These are phyloP conservation scores for Beauveria varroae DNA, from an alignment of 2,329 filamentous ascomycete species.

Conservation along the genomic window DNA sequence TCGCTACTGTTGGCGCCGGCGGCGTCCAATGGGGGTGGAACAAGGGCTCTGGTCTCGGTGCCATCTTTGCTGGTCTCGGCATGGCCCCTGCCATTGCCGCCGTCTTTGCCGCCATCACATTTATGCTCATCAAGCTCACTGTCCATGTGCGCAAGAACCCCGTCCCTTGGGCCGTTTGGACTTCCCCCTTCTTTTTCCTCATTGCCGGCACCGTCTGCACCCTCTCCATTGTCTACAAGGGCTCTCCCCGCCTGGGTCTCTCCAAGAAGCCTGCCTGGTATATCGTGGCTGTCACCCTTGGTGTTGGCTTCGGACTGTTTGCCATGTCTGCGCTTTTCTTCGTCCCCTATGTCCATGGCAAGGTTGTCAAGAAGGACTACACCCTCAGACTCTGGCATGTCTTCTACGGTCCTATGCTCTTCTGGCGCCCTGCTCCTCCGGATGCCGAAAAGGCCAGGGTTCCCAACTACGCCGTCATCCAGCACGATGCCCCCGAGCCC, in stretches of 20 bases:
- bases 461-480: conserved; percentile 71
- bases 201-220: conserved; percentile 68
- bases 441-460: conserved; percentile 50
- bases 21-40: conserved; percentile 66
- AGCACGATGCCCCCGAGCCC: conserved; percentile 47
- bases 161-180: conserved; percentile 64
- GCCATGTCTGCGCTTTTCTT: conserved; percentile 62
- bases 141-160: conserved; percentile 67
- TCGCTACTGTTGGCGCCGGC: conserved; percentile 55
- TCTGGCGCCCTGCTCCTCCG: conserved; percentile 47
- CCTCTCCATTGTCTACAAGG: conserved; percentile 74
- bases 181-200: conserved; percentile 69
- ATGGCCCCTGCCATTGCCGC: conserved; percentile 65
- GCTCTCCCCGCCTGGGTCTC: conserved; percentile 60
- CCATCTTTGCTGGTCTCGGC: conserved; percentile 62
- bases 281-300: conserved; percentile 59
- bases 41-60: conserved; percentile 58
- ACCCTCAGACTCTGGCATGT: conserved; percentile 57
- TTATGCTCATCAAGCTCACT: conserved; percentile 63
- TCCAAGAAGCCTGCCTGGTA: conserved; percentile 61
- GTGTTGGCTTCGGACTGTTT: conserved; percentile 52
- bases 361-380: conserved; percentile 61
- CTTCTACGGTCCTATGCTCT: conserved; percentile 55
- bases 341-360: conserved; percentile 60
- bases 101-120: conserved; percentile 59